A percentile compares a stretch with the other conserved stretches of the same genome.
phyloP scores from a whole-genome alignment of 345 rosid genomes.

The Leavenworthia alabamica region DNA sequence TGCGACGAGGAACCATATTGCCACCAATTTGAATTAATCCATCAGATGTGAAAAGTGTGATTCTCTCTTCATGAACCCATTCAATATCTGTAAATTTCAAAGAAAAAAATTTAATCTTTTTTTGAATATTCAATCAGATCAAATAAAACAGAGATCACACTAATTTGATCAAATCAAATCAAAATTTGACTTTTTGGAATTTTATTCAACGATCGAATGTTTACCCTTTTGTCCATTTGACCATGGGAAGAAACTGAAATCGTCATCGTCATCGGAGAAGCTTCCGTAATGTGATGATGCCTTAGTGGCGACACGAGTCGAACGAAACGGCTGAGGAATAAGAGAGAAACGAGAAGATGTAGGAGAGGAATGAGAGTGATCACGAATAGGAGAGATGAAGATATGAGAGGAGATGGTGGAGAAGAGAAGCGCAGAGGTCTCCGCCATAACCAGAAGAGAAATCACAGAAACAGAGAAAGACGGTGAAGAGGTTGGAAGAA shows the following conservation, averaged over 20 bases:
- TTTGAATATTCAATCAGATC: neutral
- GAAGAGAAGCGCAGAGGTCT: constrained; percentile 35
- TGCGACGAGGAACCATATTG: constrained; percentile 66
- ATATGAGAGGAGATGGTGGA: constrained; percentile 21
- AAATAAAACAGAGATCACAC: neutral
- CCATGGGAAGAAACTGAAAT: constrained; percentile 71
- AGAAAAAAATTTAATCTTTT: neutral
- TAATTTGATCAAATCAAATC: too few relatives aligned
- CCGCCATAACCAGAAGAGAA: constrained; percentile 37
- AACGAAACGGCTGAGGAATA: constrained; percentile 32
- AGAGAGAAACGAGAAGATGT: constrained; percentile 23
- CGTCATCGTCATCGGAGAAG: constrained; percentile 58
- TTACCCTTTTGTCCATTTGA: constrained; percentile 47
- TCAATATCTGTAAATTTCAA: constrained; percentile 40
- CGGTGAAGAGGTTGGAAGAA: neutral
- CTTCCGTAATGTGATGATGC: constrained; percentile 50
- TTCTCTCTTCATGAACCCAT: constrained; percentile 82
- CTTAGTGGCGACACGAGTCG: constrained; percentile 39
- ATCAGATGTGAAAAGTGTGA: constrained; percentile 76
- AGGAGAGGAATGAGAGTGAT: constrained; percentile 3
- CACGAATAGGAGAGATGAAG: constrained; percentile 24
- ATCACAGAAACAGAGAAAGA: constrained; percentile 15
- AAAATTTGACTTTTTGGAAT: neutral
- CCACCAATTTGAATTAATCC: constrained; percentile 91
- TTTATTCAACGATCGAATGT: neutral